Evolutionary conservation across 2,329 filamentous ascomycete species (phyloP).

Genomic region (Mycosphaerelloides madeirae): DNA sequence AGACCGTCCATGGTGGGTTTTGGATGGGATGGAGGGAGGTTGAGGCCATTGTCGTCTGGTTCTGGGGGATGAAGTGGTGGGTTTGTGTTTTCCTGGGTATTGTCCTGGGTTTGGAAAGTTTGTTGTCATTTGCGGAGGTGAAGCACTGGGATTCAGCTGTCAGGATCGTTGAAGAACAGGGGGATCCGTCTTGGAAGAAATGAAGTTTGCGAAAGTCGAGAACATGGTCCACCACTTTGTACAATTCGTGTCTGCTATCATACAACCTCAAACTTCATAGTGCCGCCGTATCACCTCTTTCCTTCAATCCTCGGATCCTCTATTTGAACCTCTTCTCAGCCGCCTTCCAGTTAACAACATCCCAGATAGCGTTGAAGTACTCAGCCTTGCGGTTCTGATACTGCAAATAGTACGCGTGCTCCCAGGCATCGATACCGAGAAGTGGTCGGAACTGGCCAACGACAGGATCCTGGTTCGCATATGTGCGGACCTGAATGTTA

Average conservation of each 20-base stretch:
- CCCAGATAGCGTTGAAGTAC: constrained; percentile 91
- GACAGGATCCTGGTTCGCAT: constrained; percentile 84
- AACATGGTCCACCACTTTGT: not conserved
- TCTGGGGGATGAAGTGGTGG: too few relatives aligned
- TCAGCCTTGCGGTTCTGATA: constrained; percentile 97
- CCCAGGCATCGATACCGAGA: constrained; percentile 89
- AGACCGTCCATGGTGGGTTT: too few relatives aligned
- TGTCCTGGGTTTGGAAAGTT: too few relatives aligned
- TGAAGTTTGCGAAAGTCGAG: too few relatives aligned
- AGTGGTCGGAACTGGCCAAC: constrained; percentile 77
- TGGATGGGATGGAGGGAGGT: too few relatives aligned
- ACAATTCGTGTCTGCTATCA: not conserved
- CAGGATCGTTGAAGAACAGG: too few relatives aligned
- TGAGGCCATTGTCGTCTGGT: too few relatives aligned
- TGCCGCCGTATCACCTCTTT: not conserved
- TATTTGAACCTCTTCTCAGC: constrained; percentile 46
- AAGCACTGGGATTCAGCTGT: too few relatives aligned
- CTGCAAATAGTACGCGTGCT: constrained; percentile 93
- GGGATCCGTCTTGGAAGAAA: too few relatives aligned
- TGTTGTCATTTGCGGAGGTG: too few relatives aligned
- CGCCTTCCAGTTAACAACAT: constrained; percentile 92
- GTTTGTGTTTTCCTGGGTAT: too few relatives aligned
- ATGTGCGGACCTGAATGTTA: constrained; percentile 68
- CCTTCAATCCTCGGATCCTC: constrained; percentile 4
- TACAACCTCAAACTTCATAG: not conserved